phyloP scores from a whole-genome alignment of 1,284 basidiomycete species.

The Butyriboletus regius region DNA sequence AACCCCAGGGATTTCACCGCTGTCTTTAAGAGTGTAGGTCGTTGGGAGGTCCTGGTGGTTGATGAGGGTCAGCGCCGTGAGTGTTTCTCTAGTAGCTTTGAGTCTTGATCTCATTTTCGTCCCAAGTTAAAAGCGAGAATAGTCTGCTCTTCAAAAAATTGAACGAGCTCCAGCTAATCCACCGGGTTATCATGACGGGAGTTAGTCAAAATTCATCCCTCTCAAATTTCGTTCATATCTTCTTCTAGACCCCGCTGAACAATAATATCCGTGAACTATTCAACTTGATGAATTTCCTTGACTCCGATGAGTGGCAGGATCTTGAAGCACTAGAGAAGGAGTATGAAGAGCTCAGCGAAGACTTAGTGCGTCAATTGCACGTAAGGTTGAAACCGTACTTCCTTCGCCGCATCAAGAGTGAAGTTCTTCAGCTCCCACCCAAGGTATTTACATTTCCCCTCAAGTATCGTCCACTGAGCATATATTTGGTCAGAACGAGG shows the following conservation, averaged over 20 bases:
- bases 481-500: slow-evolving; percentile 57
- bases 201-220: slow-evolving; percentile 34
- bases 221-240: background rate
- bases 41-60: slow-evolving; percentile 87
- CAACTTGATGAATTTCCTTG: slow-evolving; percentile 91
- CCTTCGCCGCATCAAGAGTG: slow-evolving; percentile 83
- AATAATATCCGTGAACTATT: slow-evolving; percentile 94
- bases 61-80: slow-evolving; percentile 88
- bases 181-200: slow-evolving; percentile 88
- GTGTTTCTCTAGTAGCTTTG: slow-evolving; percentile 25
- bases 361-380: slow-evolving; percentile 73
- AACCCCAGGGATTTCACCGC: slow-evolving; percentile 58
- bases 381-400: slow-evolving; percentile 80
- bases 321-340: slow-evolving; percentile 64
- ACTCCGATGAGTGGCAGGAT: slow-evolving; percentile 68
- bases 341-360: slow-evolving; percentile 70
- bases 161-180: slow-evolving; percentile 69
- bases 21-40: slow-evolving; percentile 72
- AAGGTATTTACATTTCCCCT: slow-evolving; percentile 50
- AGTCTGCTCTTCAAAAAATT: slow-evolving; percentile 79
- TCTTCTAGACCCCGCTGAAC: slow-evolving; percentile 78
- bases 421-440: slow-evolving; percentile 85
- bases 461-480: slow-evolving; percentile 8
- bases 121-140: slow-evolving; percentile 70
- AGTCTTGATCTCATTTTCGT: slow-evolving; percentile 4